phyloP scores from a whole-genome alignment of 306 rosid species.

The Senna tora region DNA sequence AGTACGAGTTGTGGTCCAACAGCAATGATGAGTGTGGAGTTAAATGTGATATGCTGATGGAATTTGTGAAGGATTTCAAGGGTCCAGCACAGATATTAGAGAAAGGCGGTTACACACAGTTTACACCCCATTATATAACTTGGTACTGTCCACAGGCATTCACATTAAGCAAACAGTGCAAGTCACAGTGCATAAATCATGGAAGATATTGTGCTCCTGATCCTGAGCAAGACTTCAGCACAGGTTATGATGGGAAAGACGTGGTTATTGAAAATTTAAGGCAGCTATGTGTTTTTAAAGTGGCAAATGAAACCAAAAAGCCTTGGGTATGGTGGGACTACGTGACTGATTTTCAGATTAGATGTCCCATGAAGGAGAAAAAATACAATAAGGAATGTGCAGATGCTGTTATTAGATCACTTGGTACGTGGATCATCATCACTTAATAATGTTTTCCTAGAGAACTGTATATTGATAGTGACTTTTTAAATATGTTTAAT shows the following conservation, averaged over 20 bases:
- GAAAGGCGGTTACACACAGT: conserved; percentile 83
- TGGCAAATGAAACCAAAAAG: conserved; percentile 64
- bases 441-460: conserved; percentile 2
- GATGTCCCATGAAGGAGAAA: conserved; percentile 92
- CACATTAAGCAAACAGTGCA: conserved; percentile 84
- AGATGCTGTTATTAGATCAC: conserved; percentile 64
- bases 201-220: conserved; percentile 97
- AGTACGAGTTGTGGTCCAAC: conserved; percentile 84
- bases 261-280: conserved; percentile 89
- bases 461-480: conserved; percentile 5
- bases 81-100: conserved; percentile 89
- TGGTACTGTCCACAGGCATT: conserved; percentile 92
- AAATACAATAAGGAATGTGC: conserved; percentile 86
- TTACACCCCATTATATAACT: conserved; percentile 85
- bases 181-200: conserved; percentile 90
- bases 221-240: conserved; percentile 93
- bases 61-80: conserved; percentile 76
- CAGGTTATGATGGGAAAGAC: conserved; percentile 85
- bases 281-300: conserved; percentile 85
- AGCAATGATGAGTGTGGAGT: conserved; percentile 92
- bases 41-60: conserved; percentile 89
- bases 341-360: conserved; percentile 90
- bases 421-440: conserved; percentile 55
- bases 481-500: conserved; percentile 23
- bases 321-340: conserved; percentile 97